Percentiles rank a stretch among this genome's conserved stretches.
These are phyloP conservation scores for Epichloe sibirici DNA, from an alignment of 2,329 filamentous ascomycete genomes.

Conservation along the genomic window DNA sequence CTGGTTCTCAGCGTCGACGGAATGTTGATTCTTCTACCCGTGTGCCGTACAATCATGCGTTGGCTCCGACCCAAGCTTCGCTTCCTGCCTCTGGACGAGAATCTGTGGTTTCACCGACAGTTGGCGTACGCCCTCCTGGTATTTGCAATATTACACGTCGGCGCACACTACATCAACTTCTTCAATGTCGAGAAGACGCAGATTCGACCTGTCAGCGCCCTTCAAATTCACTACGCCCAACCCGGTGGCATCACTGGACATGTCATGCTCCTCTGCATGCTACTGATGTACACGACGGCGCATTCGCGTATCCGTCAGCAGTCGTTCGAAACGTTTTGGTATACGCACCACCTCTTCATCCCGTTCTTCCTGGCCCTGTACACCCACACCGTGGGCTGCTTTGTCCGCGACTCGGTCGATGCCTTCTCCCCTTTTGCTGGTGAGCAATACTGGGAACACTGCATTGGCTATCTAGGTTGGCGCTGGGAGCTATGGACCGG, in stretches of 20 bases:
- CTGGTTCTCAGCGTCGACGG: conserved; percentile 74
- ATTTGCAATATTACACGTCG: conserved; percentile 66
- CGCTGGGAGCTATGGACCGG: conserved; percentile 88
- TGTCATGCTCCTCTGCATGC: conserved; percentile 97
- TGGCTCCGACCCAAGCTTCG: conserved; percentile 75
- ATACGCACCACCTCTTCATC: conserved; percentile 96
- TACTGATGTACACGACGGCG: conserved; percentile 93
- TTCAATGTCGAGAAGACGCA: conserved; percentile 86
- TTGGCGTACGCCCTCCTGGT: conserved; percentile 80
- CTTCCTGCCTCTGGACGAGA: conserved; percentile 90
- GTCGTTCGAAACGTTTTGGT: conserved; percentile 98
- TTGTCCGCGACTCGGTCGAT: conserved; percentile 69
- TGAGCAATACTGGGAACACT: conserved; percentile 75
- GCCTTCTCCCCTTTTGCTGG: conserved; percentile 78
- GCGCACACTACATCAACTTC: conserved; percentile 93
- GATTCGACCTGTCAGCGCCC: conserved; percentile 64
- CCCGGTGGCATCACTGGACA: conserved; percentile 90
- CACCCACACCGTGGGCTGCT: conserved; percentile 91
- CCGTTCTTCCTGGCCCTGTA: conserved; percentile 90
- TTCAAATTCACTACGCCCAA: conserved; percentile 85
- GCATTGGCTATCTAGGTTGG: conserved; percentile 92
- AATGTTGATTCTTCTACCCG: conserved; percentile 80
- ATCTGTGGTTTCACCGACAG: conserved; percentile 92
- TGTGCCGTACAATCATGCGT: conserved; percentile 83
- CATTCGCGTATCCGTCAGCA: conserved; percentile 91